A percentile compares a stretch with the other conserved stretches of the same genome.
phyloP scores from a whole-genome alignment of 2,329 filamentous ascomycete species.

The Waltergamsia citrina region DNA sequence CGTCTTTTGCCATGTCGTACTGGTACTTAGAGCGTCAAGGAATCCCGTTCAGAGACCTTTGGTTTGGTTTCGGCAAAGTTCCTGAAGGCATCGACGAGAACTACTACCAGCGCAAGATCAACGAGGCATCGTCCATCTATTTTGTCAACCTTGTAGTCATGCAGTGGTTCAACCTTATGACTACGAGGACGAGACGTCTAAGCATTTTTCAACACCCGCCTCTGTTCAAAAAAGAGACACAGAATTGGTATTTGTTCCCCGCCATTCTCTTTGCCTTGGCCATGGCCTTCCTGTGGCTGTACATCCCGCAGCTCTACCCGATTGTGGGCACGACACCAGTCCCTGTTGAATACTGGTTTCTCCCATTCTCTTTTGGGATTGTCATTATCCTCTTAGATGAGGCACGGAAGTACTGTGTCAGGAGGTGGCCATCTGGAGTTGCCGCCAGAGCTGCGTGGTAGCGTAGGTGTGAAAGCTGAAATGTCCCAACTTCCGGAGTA shows the following conservation, averaged over 20 bases:
- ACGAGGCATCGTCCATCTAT: constrained; percentile 63
- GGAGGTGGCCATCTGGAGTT: constrained; percentile 46
- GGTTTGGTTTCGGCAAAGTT: constrained; percentile 56
- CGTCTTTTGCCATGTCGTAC: constrained; percentile 55
- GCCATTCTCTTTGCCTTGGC: constrained; percentile 59
- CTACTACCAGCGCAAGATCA: constrained; percentile 44
- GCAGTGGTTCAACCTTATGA: constrained; percentile 71
- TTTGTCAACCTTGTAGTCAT: constrained; percentile 76
- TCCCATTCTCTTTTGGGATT: constrained; percentile 62
- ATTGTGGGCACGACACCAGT: constrained; percentile 52
- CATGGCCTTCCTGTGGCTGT: constrained; percentile 62
- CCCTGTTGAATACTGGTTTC: constrained; percentile 66
- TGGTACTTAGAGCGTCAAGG: constrained; percentile 56
- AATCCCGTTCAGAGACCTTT: constrained; percentile 53
- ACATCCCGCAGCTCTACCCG: constrained; percentile 55
- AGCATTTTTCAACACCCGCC: constrained; percentile 67
- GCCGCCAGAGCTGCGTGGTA: constrained; percentile 52
- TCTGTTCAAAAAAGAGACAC: constrained; percentile 51
- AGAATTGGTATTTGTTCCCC: constrained; percentile 61
- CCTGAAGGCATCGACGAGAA: constrained; percentile 41
- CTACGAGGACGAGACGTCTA: constrained; percentile 54
- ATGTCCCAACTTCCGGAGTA: no score
- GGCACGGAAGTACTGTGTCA: constrained; percentile 50
- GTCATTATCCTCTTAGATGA: constrained; percentile 56
- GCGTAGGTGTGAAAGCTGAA: no score